Conservation (phyloP, 73 alveolate species). For the Tetrahymena malaccensis region DNA sequence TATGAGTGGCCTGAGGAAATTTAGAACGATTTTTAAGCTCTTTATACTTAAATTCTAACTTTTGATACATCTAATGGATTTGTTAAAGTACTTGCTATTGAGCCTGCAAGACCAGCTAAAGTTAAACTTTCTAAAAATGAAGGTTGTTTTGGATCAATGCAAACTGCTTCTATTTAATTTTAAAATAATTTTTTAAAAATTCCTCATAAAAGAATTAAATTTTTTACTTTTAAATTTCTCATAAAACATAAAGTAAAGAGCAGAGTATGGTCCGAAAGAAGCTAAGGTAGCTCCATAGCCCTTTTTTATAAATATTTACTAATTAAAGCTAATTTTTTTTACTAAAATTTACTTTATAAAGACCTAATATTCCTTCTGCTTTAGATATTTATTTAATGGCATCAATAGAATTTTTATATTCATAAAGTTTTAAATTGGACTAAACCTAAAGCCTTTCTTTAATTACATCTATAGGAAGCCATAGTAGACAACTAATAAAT, state of each 20-base stretch:
- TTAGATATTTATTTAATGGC: slow-evolving; percentile 60
- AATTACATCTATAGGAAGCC: slow-evolving; percentile 90
- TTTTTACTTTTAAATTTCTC: slow-evolving; percentile 61
- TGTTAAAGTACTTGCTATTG: slow-evolving; percentile 67
- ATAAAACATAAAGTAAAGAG: slow-evolving; percentile 86
- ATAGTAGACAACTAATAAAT: slow-evolving; percentile 73
- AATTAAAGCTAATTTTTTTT: not conserved
- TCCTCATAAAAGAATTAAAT: too few species aligned
- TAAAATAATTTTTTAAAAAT: not conserved
- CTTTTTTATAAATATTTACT: not conserved
- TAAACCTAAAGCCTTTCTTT: slow-evolving; percentile 90
- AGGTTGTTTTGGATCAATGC: slow-evolving; percentile 11
- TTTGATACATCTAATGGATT: slow-evolving; percentile 92
- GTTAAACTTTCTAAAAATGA: slow-evolving; percentile 9
- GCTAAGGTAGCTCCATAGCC: slow-evolving; percentile 84
- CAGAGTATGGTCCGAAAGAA: slow-evolving; percentile 94
- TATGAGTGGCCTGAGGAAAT: not conserved
- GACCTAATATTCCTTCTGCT: slow-evolving; percentile 86
- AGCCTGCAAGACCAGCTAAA: slow-evolving; percentile 66
- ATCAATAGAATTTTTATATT: slow-evolving; percentile 58
- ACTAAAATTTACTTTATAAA: slow-evolving; percentile 59
- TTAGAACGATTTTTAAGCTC: slow-evolving; percentile 56
- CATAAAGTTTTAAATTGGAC: slow-evolving; percentile 50
- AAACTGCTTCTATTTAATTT: not conserved
- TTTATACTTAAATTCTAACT: slow-evolving; percentile 77